These are phyloP conservation scores for Macrolepiota dolichaula DNA, from an alignment of 768 basidiomycete species.

Conservation along the genomic window DNA sequence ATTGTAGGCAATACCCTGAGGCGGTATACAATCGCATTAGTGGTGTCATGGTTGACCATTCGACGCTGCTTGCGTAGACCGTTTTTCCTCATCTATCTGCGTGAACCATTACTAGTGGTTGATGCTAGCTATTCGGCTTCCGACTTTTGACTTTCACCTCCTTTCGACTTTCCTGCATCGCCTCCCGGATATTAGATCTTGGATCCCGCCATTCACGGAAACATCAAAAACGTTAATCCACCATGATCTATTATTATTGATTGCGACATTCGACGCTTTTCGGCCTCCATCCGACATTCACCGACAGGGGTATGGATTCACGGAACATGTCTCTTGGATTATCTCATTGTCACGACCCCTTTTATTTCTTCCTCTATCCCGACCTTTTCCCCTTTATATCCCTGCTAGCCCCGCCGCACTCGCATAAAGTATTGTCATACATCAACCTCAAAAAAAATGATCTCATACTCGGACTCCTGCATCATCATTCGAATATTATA, in stretches of 20 bases:
- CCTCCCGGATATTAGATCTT: background rate
- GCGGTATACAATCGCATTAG: conserved; percentile 79
- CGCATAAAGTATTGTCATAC: background rate
- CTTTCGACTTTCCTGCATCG: background rate
- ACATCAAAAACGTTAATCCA: background rate
- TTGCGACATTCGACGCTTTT: background rate
- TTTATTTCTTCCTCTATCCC: background rate
- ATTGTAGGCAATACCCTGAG: conserved; percentile 63
- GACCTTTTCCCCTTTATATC: background rate
- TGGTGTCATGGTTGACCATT: conserved; percentile 75
- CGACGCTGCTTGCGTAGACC: conserved; percentile 34
- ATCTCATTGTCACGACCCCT: background rate
- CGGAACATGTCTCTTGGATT: background rate
- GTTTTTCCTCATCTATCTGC: background rate
- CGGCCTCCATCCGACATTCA: background rate
- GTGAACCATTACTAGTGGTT: background rate
- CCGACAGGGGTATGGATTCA: background rate
- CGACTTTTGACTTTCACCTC: background rate
- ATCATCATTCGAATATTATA: background rate
- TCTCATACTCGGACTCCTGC: background rate
- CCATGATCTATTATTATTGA: background rate
- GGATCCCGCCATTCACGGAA: background rate
- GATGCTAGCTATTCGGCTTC: background rate
- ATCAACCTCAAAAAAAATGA: background rate
- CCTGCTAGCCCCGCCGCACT: background rate